Base-by-base conservation (phyloP, 1,284 basidiomycete genomes). In the Ustilago bromivora region DNA sequence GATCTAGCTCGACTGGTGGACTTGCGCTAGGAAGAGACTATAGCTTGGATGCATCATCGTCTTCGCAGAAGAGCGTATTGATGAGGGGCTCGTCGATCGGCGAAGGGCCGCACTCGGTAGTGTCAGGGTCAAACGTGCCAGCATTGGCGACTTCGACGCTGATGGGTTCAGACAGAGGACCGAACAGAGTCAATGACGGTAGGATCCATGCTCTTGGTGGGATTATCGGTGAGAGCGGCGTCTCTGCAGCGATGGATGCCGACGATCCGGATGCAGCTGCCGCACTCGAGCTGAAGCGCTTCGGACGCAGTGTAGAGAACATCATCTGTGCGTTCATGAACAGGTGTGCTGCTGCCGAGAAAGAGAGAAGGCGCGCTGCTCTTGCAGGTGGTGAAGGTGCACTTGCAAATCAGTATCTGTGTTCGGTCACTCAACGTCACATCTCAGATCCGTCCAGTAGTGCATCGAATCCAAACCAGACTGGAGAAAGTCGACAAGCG, bases 291-390 rank as follows among this genome's bases (percentile, higher is more conserved):
- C 66, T 83, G 40, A 84, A 84, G 32, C 70, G 80, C 4, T 81
- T 85, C 28, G 73, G 82, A 1, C 64, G 69, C 32, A 78, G 71
- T 32, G 79, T 83, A 4, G 82, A 84, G 47, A 83, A 81, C 58
- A 79, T 85, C 62, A 67, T 85, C 15, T 85, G 82, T 51, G 83
- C 84, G 8, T 82, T 83, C 54, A 68, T 85, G 55, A 83, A 84
- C 32, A 58, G 83, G 19, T 80, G 76, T 34, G 49, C 65, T 36
- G 55, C 61, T 12, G 61, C 63, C 9, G 65, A 70, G 34, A 31
- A 17, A 2, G 66, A 54, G 19, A 51, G 71, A 13, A 61, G 61
- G 36, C 53, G 53, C 5, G 54, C 55, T 6, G 41, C 46, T 5
- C 9, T 35, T 7, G 19, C 41, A 46, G 9, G 32, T 53, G 23